Conservation (phyloP, 176 grass and related monocot species). For the Oryza glumipatula region DNA sequence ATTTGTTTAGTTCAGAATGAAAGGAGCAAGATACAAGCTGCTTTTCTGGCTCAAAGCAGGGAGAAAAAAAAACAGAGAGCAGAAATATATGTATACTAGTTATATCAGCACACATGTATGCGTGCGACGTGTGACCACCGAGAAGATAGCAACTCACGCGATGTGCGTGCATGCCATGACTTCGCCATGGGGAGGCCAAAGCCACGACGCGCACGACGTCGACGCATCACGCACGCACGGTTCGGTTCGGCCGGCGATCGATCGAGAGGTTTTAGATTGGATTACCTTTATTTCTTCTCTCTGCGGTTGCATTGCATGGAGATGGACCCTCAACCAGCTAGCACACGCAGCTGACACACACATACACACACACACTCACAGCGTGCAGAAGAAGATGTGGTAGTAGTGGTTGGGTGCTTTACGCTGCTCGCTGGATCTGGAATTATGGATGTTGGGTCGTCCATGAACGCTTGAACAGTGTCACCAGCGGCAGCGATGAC, state of each 20-base stretch:
- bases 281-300: too few relatives aligned
- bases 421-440: neutral
- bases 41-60: too few relatives aligned
- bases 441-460: neutral
- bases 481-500: too few relatives aligned
- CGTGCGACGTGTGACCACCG: neutral
- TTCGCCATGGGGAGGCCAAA: neutral
- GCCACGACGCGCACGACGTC: neutral
- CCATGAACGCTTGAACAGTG: neutral
- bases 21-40: too few relatives aligned
- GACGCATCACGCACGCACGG: too few relatives aligned
- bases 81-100: neutral
- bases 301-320: neutral
- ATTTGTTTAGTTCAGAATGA: too few relatives aligned
- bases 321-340: neutral
- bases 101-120: neutral
- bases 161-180: conserved; percentile 39
- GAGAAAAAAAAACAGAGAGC: neutral
- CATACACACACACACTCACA: neutral
- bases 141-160: conserved; percentile 22
- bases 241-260: neutral
- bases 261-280: too few relatives aligned
- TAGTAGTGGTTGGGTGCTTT: neutral
- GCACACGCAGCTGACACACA: neutral
- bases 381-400: neutral